Evolutionary conservation across 1,139 yeast genomes (phyloP).

Genomic region (Blastobotrys illinoisensis): DNA sequence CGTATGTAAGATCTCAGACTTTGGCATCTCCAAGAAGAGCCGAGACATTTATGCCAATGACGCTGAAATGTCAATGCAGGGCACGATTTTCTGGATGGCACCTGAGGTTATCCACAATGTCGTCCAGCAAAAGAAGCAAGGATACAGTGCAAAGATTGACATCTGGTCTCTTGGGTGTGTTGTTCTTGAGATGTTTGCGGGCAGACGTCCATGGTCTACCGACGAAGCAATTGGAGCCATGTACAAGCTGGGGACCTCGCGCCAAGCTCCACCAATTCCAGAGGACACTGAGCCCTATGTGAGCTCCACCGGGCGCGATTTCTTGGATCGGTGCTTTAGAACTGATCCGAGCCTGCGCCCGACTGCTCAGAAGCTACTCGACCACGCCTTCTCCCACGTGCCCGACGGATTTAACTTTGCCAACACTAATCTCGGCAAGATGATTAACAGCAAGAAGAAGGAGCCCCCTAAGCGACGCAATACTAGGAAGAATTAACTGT

Average conservation of each 20-base stretch:
- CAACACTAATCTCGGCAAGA: slow-evolving; percentile 56
- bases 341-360: slow-evolving; percentile 79
- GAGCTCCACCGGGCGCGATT: slow-evolving; percentile 59
- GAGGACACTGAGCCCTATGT: slow-evolving; percentile 68
- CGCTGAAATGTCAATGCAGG: slow-evolving; percentile 97
- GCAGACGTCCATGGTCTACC: slow-evolving; percentile 45
- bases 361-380: slow-evolving; percentile 65
- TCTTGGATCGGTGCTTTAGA: slow-evolving; percentile 71
- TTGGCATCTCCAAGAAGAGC: slow-evolving; percentile 90
- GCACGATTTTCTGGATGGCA: slow-evolving; percentile 99
- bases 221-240: slow-evolving; percentile 51
- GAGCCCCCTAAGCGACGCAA: slow-evolving; percentile 2
- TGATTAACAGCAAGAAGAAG: slow-evolving; percentile 48
- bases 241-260: slow-evolving; percentile 61
- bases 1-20: slow-evolving; percentile 91
- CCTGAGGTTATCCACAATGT: slow-evolving; percentile 91
- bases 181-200: slow-evolving; percentile 87
- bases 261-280: slow-evolving; percentile 91
- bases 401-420: slow-evolving; percentile 52
- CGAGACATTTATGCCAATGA: slow-evolving; percentile 82
- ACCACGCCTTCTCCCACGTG: slow-evolving; percentile 55
- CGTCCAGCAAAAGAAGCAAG: slow-evolving; percentile 72
- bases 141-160: slow-evolving; percentile 89
- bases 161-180: slow-evolving; percentile 86
- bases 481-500: slow-evolving; percentile 11